Evolutionary conservation across 2,329 filamentous ascomycete genomes (phyloP), one percentile per base, ranked within the genome.

Genomic region (Ceratocystis smalleyi): DNA sequence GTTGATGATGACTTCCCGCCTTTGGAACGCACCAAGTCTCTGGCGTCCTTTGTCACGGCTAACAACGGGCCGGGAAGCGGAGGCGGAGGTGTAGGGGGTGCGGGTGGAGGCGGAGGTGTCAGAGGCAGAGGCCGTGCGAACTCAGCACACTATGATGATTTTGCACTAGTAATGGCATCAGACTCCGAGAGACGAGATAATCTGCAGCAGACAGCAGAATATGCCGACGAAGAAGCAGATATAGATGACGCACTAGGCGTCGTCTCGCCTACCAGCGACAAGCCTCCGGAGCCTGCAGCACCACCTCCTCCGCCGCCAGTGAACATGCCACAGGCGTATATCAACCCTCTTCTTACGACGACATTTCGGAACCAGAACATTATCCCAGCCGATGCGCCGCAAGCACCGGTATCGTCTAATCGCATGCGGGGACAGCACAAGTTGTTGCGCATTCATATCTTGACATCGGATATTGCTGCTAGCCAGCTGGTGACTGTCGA

Each of bases 1-100:
- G 85, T 92, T 1, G 89, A 95, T 69, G 87, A 90, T 68, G 89
- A 94, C 70, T 94, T 94, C 68, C 88, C 88, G 40, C 85, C 89
- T 0, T 78, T 94, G 49, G 86, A 88, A 65, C 81, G 89, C 43
- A 89, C 83, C 24, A 87, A 87, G 69, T 81, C 85, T 1, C 78
- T 94, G n/a, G 83, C 82, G 5, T 84, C 89, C 22, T 94, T 92
- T 69, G 89, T 88, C 45, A 90, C 88, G 5, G 88, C 87, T 67
- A 91, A 92, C 71, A 91, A 89, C 71, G 79, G 81, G 49, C 82
- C 75, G 30, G 70, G 75, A n/a, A 67, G 59, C 19, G 65, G 63
- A 8, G 61, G 61, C 24, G 59, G 54, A 32, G 65, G 61, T 43
- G 87, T 86, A 64, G 89, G 89, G 70, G 87, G 87, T 71, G 80